These are phyloP conservation scores for Talaromyces sp. DNA, from an alignment of 2,329 filamentous ascomycete genomes.

Conservation along the genomic window DNA sequence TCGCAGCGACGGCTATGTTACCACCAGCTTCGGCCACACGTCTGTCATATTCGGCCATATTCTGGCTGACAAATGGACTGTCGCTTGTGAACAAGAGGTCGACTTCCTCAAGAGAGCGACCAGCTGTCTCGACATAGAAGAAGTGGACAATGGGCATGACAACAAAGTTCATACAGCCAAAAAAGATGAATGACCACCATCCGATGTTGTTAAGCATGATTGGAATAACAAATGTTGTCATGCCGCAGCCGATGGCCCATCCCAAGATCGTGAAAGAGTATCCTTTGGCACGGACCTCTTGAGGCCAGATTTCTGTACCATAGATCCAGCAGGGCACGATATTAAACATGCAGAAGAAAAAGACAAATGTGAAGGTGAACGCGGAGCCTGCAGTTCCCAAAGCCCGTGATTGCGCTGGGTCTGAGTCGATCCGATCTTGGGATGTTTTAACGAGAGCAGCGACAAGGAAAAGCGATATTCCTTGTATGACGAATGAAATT, in stretches of 20 bases:
- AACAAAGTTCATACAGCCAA: conserved; percentile 26
- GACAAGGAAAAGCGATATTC: conserved; percentile 23
- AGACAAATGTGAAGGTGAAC: conserved; percentile 56
- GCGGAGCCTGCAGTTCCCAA: conserved; percentile 23
- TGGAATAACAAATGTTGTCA: conserved; percentile 27
- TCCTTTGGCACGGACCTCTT: conserved; percentile 50
- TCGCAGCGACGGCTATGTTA: conserved; percentile 29
- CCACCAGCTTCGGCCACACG: conserved; percentile 30
- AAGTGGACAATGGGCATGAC: conserved; percentile 6
- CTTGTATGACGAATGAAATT: conserved; percentile 24
- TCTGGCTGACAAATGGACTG: conserved; percentile 28
- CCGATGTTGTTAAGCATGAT: conserved; percentile 28
- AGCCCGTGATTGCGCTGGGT: conserved; percentile 17
- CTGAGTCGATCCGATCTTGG: conserved; percentile 19
- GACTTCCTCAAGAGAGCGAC: too few relatives aligned
- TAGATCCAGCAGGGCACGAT: conserved; percentile 55
- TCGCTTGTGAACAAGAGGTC: conserved; percentile 29
- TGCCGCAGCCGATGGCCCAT: conserved; percentile 43
- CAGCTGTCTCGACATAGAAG: too few relatives aligned
- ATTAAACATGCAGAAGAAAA: conserved; percentile 61
- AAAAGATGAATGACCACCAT: conserved; percentile 30
- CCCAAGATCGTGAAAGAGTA: conserved; percentile 50
- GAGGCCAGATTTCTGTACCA: conserved; percentile 47
- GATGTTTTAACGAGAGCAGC: conserved; percentile 24
- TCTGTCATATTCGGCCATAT: conserved; percentile 31